Evolutionary conservation across 305 asterid genomes (phyloP).

Genomic region (Fraxinus floribunda): DNA sequence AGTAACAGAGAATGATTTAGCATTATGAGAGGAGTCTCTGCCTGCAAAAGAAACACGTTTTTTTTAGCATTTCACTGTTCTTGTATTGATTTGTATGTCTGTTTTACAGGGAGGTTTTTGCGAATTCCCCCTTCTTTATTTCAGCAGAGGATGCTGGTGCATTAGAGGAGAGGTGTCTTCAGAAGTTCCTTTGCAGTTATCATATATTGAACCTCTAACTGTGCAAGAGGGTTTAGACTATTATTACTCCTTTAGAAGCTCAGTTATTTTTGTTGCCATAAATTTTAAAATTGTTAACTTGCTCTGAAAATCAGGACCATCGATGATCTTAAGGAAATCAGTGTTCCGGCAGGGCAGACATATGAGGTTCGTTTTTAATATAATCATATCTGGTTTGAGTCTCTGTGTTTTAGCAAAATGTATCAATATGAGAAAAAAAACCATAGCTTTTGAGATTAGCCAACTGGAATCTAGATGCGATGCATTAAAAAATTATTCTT

Average conservation of each 20-base stretch:
- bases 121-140: conserved; percentile 89
- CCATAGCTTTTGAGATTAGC: not conserved
- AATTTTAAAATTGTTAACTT: conserved; percentile 16
- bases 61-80: conserved; percentile 16
- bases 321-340: conserved; percentile 77
- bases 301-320: conserved; percentile 45
- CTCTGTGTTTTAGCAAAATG: conserved; percentile 4
- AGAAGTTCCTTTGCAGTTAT: conserved; percentile 21
- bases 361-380: conserved; percentile 65
- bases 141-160: conserved; percentile 87
- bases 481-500: not conserved
- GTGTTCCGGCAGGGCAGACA: conserved; percentile 71
- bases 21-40: not conserved
- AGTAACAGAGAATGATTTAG: not conserved
- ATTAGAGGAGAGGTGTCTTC: conserved; percentile 59
- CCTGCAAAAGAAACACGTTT: not conserved
- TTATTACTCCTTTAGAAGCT: conserved; percentile 1
- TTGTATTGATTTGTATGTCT: conserved; percentile 15
- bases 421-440: conserved; percentile 1
- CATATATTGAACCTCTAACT: conserved; percentile 28
- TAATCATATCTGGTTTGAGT: not conserved
- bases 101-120: conserved; percentile 73
- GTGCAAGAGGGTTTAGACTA: conserved; percentile 12
- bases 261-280: not conserved
- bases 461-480: not conserved